These are phyloP conservation scores for Acer yangbiense DNA, from an alignment of 345 rosid species.

Conservation along the genomic window DNA sequence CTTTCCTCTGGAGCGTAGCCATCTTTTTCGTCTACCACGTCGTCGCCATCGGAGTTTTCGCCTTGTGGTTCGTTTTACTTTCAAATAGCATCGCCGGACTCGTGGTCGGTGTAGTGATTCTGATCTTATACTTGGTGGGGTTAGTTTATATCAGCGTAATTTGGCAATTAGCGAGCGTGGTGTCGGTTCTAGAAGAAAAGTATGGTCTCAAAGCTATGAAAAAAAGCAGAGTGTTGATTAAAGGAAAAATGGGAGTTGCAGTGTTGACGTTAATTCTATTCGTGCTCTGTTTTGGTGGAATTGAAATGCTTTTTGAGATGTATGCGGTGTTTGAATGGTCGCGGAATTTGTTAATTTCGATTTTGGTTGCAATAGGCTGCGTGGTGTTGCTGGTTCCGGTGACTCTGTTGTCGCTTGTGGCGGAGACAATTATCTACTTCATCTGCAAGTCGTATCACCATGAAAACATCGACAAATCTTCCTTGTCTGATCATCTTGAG, in stretches of 20 bases:
- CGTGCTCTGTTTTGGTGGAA: constrained; percentile 5
- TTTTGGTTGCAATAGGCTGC: constrained; percentile 30
- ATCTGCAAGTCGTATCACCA: constrained; percentile 60
- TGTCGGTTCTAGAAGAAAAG: constrained; percentile 53
- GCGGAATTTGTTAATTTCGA: constrained; percentile 1
- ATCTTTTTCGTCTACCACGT: constrained; percentile 31
- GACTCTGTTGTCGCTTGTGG: constrained; percentile 39
- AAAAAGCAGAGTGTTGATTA: constrained; percentile 38
- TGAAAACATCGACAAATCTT: constrained; percentile 42
- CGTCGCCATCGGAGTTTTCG: constrained; percentile 13
- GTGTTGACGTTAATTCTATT: constrained; percentile 27
- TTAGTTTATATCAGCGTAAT: constrained; percentile 43
- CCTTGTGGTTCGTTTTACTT: not conserved
- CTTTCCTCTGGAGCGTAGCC: constrained; percentile 40
- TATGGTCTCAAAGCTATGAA: constrained; percentile 47
- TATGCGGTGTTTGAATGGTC: constrained; percentile 14
- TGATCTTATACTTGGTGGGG: constrained; percentile 24
- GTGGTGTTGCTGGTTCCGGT: constrained; percentile 28
- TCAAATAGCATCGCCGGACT: not conserved
- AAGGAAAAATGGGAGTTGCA: constrained; percentile 41
- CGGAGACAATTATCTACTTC: constrained; percentile 49
- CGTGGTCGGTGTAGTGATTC: not conserved
- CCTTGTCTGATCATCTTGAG: constrained; percentile 39
- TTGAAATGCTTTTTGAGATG: constrained; percentile 13
- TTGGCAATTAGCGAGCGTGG: constrained; percentile 53